Conservation (phyloP, 2,329 filamentous ascomycete species). For the Pseudogymnoascus sp. region DNA sequence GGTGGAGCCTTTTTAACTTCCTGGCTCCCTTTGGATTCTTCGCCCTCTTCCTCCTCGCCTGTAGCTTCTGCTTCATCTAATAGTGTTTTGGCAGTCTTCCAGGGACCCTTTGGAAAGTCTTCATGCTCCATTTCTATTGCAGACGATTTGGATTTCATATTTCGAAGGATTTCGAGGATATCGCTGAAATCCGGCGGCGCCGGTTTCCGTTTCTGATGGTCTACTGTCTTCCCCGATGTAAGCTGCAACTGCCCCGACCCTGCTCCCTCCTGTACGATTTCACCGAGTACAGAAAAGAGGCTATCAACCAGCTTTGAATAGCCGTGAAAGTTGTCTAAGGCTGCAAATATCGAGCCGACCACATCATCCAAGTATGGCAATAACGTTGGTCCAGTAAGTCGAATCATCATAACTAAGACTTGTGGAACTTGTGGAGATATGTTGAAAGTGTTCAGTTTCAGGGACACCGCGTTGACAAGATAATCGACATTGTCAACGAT, state of each 20-base stretch:
- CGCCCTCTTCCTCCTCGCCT: conserved; percentile 29
- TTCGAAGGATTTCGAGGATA: conserved; percentile 54
- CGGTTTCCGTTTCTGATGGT: conserved; percentile 34
- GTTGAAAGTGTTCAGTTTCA: conserved; percentile 86
- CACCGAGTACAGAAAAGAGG: conserved; percentile 74
- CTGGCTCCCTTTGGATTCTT: conserved; percentile 30
- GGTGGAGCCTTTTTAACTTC: conserved; percentile 56
- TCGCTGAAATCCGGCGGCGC: conserved; percentile 35
- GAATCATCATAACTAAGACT: conserved; percentile 91
- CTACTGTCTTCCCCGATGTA: conserved; percentile 17
- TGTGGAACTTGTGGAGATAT: conserved; percentile 86
- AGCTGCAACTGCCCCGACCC: conserved; percentile 46
- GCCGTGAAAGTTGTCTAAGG: conserved; percentile 91
- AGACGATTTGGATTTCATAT: conserved; percentile 42
- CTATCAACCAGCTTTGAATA: conserved; percentile 81
- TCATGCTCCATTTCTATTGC: conserved; percentile 19
- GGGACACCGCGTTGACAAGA: conserved; percentile 83
- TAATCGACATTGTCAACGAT: conserved; percentile 93
- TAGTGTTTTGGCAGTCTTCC: conserved; percentile 31
- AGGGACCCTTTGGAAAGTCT: conserved; percentile 28
- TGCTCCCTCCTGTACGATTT: conserved; percentile 76
- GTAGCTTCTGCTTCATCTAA: conserved; percentile 27
- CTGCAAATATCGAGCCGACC: conserved; percentile 82
- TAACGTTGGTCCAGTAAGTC: conserved; percentile 71
- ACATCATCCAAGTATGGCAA: conserved; percentile 89